A percentile compares a stretch with the other conserved stretches of the same genome.
Conservation (phyloP, 306 rosid genomes). For the Senna siamea region DNA sequence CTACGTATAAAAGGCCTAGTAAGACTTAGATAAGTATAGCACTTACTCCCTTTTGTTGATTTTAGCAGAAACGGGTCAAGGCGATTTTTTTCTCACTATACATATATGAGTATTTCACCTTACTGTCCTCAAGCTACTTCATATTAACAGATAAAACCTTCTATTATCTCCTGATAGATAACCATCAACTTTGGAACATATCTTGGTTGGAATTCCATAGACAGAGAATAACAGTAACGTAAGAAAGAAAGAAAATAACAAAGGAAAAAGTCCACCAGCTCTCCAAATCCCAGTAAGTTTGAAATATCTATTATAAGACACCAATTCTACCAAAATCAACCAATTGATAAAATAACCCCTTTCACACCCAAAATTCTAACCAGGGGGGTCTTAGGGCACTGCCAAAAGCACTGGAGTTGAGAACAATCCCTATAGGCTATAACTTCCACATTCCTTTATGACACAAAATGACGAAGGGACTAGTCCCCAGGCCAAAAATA, state of each 20-base stretch:
- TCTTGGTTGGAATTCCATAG: neutral
- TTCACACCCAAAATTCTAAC: too few relatives aligned
- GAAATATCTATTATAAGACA: neutral
- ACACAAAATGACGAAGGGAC: neutral
- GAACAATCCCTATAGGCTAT: too few relatives aligned
- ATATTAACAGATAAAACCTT: neutral
- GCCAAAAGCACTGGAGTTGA: too few relatives aligned
- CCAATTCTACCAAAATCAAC: neutral
- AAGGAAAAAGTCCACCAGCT: conserved; percentile 5
- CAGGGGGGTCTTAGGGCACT: too few relatives aligned
- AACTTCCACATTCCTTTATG: too few relatives aligned
- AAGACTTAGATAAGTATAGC: neutral
- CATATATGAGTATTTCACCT: too few relatives aligned
- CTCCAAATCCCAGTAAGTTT: neutral
- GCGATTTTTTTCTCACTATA: too few relatives aligned
- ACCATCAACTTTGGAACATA: neutral
- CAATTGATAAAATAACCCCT: conserved; percentile 12
- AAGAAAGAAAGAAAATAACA: neutral
- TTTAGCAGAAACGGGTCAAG: conserved; percentile 11
- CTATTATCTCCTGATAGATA: neutral
- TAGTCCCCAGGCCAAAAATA: neutral
- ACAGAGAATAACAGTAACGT: too few relatives aligned
- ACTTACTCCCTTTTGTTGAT: conserved; percentile 5
- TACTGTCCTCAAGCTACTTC: too few relatives aligned
- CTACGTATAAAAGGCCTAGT: neutral